These are phyloP conservation scores for Fusarium equiseti DNA, from an alignment of 2,329 filamentous ascomycete genomes.

Conservation along the genomic window DNA sequence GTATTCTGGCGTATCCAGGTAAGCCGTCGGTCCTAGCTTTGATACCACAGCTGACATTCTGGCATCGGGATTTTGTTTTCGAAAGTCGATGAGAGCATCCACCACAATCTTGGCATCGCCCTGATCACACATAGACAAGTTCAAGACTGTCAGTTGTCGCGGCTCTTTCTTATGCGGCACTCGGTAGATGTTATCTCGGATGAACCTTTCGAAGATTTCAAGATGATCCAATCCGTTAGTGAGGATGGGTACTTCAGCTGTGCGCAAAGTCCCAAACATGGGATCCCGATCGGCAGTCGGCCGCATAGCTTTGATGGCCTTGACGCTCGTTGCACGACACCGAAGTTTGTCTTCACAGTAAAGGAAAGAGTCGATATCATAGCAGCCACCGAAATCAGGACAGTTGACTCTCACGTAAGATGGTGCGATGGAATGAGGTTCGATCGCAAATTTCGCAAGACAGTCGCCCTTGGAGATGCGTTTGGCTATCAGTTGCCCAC, in stretches of 20 bases:
- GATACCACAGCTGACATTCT: constrained; percentile 6
- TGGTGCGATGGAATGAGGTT: not conserved
- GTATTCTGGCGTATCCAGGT: not conserved
- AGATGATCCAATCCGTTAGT: not conserved
- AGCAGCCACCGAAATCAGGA: not conserved
- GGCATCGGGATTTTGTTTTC: not conserved
- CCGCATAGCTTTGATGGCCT: not conserved
- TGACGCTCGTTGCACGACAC: constrained; percentile 12
- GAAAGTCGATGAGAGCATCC: constrained; percentile 1
- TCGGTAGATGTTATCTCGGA: not conserved
- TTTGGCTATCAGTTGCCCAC: not conserved
- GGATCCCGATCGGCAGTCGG: not conserved
- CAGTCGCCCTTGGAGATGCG: not conserved
- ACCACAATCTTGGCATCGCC: constrained; percentile 10
- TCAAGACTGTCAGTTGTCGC: constrained; percentile 4
- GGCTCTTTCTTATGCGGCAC: fast-evolving
- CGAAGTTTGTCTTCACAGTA: constrained; percentile 12
- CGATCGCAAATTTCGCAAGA: not conserved
- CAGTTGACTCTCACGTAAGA: constrained; percentile 12
- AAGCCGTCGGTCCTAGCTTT: not conserved
- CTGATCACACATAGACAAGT: constrained; percentile 10
- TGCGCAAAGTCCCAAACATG: not conserved
- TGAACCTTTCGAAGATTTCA: not conserved
- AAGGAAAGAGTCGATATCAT: constrained; percentile 7
- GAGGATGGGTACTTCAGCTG: not conserved